Evolutionary conservation across 2,329 filamentous ascomycete genomes (phyloP), one percentile per base, ranked within the genome.

Genomic region (Trichoderma sp.): DNA sequence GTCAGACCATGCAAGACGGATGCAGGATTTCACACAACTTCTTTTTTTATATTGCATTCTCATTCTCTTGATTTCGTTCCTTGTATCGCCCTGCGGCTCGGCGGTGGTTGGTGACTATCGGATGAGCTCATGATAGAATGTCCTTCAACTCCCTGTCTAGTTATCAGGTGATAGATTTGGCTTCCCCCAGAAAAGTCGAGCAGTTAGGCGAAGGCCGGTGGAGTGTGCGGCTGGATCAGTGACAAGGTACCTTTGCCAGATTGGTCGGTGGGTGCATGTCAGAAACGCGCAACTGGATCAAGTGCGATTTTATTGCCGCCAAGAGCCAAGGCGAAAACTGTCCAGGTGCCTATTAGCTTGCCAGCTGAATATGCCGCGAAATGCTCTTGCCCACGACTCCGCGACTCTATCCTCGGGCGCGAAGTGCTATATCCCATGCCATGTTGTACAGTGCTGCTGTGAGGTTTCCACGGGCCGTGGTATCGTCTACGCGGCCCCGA

Each of bases 181-280:
- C 26, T 65, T 65, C 28, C 61, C 61, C 61, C 61, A 54, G 52
- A 39, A 56, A 56, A 11, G 26, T 32, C 46, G 39, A 34, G 43
- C 54, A 46, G 52, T n/a, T 49, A 56, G 61, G 61, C 59, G 59
- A 63, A 63, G 43, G 39, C n/a, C 21, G 61, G 61, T 66, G 61
- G 61, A 66, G 60, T 66, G 11, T 66, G 61, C 61, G 52, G 61
- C 61, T 56, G 61, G 61, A 66, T 55, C 37, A 66, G 24, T 65
- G 61, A 46, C 51, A 66, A 46, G 52, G 51, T 55, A 32, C 28
- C 34, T 39, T 10, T 21, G 55, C 61, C 55, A 55, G 32, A 65
- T 65, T 65, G 30, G 51, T 55, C 51, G 61, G 32, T 51, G 30
- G 43, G 61, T 54, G 51, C 61, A 65, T 55, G 51, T 32, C 32